Base-by-base conservation (phyloP, 2,329 filamentous ascomycete genomes). In the Claviceps quebecensis region DNA sequence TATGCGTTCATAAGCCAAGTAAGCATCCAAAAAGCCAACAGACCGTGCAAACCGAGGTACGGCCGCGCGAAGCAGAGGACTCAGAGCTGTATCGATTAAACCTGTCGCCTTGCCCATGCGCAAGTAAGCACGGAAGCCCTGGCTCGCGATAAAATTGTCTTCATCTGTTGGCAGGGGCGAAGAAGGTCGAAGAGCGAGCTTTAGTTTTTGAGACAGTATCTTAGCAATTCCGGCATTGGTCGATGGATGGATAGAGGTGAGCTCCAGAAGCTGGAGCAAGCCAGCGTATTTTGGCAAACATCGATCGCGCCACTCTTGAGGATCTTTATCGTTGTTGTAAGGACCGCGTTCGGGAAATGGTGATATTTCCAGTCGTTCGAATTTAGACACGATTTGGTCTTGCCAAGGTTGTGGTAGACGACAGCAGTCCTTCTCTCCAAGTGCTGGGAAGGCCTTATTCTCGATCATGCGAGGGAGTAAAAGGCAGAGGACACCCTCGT, bases 91-190 rank as follows among this genome's bases (percentile, higher is more conserved):
- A 54, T 87, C 81, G 5, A 83, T 65, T 13, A 75, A 71, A 1
- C 72, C 75, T n/a, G 77, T 70, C 4, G 75, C 72, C 54, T 73
- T 75, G 49, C 75, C 80, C 73, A 87, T 80, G 47, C 78, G 73
- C 26, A 87, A 72, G 58, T 89, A 87, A 4, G 83, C 78, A 53
- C 78, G 79, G 60, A 93, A 87, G 0, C 86, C 87, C 57, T 82
- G 81, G 9, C 84, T 86, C 52, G 84, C 74, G 48, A 87, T 85
- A 57, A 93, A 88, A 38, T 79, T 74, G n/a, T 80, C 77, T 61
- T 83, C 77, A 55, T 83, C 76, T 3, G 77, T 79, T 2, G 75
- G 72, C 49, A 80, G 66, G 11, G 75, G 73, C 5, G 76, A 76
- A 1, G 78, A 79, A 7, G 81, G 79, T 19, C 78, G 72, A 45